phyloP scores from a whole-genome alignment of 73 alveolate species.

The Symbiodinium pilosum region DNA sequence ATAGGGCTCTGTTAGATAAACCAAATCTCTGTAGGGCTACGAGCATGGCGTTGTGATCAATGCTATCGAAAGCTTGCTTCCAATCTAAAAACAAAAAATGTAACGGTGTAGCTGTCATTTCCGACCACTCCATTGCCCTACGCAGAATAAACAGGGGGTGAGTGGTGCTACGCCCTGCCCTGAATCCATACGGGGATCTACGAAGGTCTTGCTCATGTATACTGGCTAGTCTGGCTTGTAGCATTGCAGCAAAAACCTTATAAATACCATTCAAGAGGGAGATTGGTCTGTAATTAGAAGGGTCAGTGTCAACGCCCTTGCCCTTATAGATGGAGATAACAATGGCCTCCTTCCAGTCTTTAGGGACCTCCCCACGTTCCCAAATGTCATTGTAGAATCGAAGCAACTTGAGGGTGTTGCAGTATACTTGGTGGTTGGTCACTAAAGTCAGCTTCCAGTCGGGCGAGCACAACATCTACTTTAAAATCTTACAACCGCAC shows the following conservation, averaged over 20 bases:
- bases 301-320: neutral
- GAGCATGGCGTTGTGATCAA: neutral
- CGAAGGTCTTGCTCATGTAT: no score
- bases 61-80: neutral
- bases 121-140: neutral
- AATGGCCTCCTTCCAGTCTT: neutral
- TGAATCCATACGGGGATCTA: neutral
- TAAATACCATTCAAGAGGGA: neutral
- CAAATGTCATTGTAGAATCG: no score
- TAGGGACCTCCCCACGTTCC: no score
- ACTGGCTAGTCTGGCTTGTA: neutral
- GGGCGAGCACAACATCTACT: no score
- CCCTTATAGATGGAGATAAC: neutral
- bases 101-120: neutral
- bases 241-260: neutral
- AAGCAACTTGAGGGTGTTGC: no score
- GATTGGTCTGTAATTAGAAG: neutral
- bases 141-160: neutral
- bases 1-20: neutral
- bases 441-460: no score
- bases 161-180: neutral
- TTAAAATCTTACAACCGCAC: no score
- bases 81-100: neutral
- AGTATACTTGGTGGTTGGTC: no score
- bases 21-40: neutral